Conservation (phyloP, 2,329 filamentous ascomycete genomes). For the Epichloe typhina region DNA sequence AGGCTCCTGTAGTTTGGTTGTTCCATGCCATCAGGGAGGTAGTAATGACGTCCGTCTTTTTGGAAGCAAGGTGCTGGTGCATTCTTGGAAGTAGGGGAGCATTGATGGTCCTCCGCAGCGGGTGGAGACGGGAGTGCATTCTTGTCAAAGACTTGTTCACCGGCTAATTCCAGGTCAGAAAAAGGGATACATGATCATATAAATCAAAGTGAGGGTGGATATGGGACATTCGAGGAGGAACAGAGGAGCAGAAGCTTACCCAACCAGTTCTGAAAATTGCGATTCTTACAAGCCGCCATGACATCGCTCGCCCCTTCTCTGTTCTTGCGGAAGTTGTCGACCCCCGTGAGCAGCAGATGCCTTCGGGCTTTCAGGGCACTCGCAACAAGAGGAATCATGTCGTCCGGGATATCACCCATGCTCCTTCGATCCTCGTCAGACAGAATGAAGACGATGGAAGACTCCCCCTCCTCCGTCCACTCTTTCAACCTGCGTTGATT, state of each 20-base stretch:
- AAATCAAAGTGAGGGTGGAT: too few relatives aligned
- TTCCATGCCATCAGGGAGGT: constrained; percentile 6
- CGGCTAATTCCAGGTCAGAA: constrained; percentile 12
- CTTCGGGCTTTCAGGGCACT: constrained; percentile 22
- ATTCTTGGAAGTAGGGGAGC: constrained; percentile 10
- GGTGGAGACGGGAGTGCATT: constrained; percentile 19
- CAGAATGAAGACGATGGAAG: constrained; percentile 15
- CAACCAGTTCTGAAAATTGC: constrained; percentile 23
- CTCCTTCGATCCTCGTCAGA: constrained; percentile 14
- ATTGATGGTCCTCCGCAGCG: constrained; percentile 6
- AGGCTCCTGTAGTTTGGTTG: background rate
- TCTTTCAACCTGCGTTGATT: constrained; percentile 20
- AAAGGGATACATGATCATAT: too few relatives aligned
- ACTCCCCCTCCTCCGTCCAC: constrained; percentile 13
- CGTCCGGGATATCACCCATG: constrained; percentile 17
- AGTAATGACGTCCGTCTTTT: constrained; percentile 15
- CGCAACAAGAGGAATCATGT: constrained; percentile 16
- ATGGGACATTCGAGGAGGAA: background rate
- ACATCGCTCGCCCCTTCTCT: constrained; percentile 10
- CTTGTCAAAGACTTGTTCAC: constrained; percentile 13
- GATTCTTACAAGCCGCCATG: constrained; percentile 12
- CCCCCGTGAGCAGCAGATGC: constrained; percentile 12
- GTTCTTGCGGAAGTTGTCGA: constrained; percentile 4
- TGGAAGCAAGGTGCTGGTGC: constrained; percentile 9
- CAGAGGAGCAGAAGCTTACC: constrained; percentile 13